Conservation (phyloP, 2,329 filamentous ascomycete species). For the Aspergillus quadrilineatus region DNA sequence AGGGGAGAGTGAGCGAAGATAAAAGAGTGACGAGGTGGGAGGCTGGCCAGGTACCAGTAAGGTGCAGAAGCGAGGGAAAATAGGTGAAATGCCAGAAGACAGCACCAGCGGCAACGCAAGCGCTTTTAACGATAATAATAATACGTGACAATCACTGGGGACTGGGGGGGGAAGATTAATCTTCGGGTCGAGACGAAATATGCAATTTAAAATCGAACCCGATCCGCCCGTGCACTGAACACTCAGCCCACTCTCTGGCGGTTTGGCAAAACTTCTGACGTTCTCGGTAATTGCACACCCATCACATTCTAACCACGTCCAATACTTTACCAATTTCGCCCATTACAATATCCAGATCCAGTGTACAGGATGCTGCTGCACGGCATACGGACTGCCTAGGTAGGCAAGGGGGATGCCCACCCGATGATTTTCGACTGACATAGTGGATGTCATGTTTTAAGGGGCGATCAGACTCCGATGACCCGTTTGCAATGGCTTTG, state of each 20-base stretch:
- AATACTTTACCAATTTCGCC: background rate
- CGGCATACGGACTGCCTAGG: too few relatives aligned
- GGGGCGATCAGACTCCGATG: conserved; percentile 7
- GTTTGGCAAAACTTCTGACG: background rate
- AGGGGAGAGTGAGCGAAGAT: background rate
- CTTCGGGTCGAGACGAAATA: background rate
- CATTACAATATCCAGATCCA: background rate
- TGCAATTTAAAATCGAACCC: conserved; percentile 7
- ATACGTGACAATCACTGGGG: background rate
- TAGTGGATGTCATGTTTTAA: conserved; percentile 4
- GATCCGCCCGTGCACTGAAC: conserved; percentile 7
- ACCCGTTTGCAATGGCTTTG: background rate
- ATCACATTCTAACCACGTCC: background rate
- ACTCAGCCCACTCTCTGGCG: conserved; percentile 1
- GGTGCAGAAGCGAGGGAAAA: conserved; percentile 2
- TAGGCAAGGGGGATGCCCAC: background rate
- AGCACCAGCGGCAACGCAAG: conserved; percentile 3
- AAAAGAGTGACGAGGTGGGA: background rate
- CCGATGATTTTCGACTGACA: background rate
- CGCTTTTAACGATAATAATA: conserved; percentile 8
- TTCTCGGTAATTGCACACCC: background rate
- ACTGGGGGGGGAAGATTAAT: background rate
- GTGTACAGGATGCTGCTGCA: background rate
- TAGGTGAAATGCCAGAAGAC: background rate
- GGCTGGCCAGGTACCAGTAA: background rate